Percentiles rank a stretch among this genome's conserved stretches.
phyloP scores from a whole-genome alignment of 306 rosid species.

The Cucurbita argyrosperma region DNA sequence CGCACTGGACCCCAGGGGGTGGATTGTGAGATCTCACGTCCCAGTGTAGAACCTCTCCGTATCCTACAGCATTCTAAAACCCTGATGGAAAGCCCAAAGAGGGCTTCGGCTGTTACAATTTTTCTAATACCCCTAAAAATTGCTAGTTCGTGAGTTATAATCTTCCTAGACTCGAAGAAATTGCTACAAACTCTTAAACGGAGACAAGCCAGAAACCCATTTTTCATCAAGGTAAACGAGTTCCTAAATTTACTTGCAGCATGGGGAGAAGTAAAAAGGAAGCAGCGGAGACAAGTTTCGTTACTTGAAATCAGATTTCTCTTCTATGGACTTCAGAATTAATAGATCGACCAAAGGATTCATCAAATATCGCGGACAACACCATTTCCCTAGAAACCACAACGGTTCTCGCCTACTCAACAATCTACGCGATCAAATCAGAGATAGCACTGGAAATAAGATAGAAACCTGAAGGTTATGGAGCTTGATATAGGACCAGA shows the following conservation, averaged over 20 bases:
- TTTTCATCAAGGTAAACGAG: neutral
- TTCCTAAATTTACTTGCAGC: neutral
- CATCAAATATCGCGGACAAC: neutral
- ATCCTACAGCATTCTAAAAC: too few species aligned
- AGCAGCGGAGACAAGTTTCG: neutral
- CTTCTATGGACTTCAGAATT: neutral
- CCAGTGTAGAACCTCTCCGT: too few species aligned
- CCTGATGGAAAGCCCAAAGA: too few species aligned
- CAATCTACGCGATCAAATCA: neutral
- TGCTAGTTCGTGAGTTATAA: neutral
- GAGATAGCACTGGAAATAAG: neutral
- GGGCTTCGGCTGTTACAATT: too few species aligned
- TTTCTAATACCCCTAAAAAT: neutral
- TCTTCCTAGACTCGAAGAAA: neutral
- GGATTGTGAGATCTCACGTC: too few species aligned
- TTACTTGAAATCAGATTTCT: neutral
- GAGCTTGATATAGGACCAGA: conserved; percentile 37
- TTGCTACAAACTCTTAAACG: neutral
- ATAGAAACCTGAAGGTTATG: conserved; percentile 25
- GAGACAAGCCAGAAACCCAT: neutral
- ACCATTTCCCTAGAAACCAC: neutral
- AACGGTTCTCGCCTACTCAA: neutral
- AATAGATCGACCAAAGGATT: neutral
- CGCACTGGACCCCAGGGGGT: too few species aligned
- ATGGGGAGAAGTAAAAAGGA: neutral